phyloP scores from a whole-genome alignment of 306 rosid species.

The Purshia tridentata region DNA sequence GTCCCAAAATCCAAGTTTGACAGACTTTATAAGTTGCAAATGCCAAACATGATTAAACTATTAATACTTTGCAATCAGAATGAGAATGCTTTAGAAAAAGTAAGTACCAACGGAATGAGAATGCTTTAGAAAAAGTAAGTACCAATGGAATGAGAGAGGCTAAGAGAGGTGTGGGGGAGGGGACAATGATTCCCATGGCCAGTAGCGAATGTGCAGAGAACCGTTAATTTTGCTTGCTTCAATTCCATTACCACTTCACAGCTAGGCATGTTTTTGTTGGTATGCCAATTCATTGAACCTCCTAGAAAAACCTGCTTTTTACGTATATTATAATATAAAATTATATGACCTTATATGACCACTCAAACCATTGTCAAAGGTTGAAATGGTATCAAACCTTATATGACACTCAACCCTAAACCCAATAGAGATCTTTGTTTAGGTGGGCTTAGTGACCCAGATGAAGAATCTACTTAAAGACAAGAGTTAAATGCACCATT shows the following conservation, averaged over 20 bases:
- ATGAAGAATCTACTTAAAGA: no score
- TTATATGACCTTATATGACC: no score
- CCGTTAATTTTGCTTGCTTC: conserved; percentile 41
- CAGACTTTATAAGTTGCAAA: conserved; percentile 25
- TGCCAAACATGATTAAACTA: conserved; percentile 28
- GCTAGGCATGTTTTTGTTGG: conserved; percentile 10
- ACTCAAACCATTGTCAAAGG: no score
- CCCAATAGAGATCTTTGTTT: no score
- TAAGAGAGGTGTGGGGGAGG: no score
- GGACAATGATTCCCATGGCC: not conserved
- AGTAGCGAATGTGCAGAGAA: conserved; percentile 17
- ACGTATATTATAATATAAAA: no score
- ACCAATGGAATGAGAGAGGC: not conserved
- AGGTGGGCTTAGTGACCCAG: no score
- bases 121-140: conserved; percentile 12
- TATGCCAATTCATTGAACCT: conserved; percentile 10
- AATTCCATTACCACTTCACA: conserved; percentile 20
- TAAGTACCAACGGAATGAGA: conserved; percentile 1
- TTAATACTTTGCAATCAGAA: conserved; percentile 4
- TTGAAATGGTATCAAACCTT: no score
- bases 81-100: conserved; percentile 11
- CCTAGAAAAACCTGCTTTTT: not conserved
- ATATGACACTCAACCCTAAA: no score
- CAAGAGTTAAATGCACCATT: no score
- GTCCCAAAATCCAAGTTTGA: conserved; percentile 36